Evolutionary conservation across 2,329 filamentous ascomycete species (phyloP).

Genomic region (Fusarium citri): DNA sequence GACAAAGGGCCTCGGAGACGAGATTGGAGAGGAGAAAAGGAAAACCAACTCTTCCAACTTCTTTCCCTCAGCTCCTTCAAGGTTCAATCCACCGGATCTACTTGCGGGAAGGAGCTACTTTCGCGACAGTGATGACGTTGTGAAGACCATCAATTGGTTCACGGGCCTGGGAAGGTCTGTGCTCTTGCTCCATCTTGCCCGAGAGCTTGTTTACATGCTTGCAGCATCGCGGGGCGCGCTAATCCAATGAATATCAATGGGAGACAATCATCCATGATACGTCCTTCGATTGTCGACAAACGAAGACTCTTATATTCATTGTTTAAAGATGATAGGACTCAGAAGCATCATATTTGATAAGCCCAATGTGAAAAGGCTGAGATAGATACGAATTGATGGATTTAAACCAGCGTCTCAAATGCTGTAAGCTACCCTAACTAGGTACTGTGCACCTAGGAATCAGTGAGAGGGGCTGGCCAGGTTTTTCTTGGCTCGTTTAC

Average conservation of each 20-base stretch:
- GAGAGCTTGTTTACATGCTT: constrained; percentile 32
- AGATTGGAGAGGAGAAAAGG: constrained; percentile 1
- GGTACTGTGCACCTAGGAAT: not conserved
- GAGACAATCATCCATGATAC: constrained; percentile 1
- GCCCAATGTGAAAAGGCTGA: not conserved
- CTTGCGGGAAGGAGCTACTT: constrained; percentile 31
- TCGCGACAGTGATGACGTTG: constrained; percentile 34
- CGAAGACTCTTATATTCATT: not conserved
- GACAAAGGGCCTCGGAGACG: constrained; percentile 1
- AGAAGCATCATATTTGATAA: too few species aligned
- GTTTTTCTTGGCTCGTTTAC: constrained; percentile 29
- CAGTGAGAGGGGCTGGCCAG: constrained; percentile 22
- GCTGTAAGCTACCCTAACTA: constrained; percentile 4
- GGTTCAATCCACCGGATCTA: constrained; percentile 27
- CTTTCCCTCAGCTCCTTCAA: constrained; percentile 26
- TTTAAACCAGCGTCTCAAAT: constrained; percentile 3
- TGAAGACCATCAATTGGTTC: constrained; percentile 28
- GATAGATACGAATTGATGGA: not conserved
- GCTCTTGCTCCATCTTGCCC: constrained; percentile 18
- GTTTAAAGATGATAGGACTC: not conserved
- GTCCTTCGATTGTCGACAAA: not conserved
- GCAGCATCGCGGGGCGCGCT: constrained; percentile 19
- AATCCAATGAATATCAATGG: not conserved
- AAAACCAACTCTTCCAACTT: constrained; percentile 23
- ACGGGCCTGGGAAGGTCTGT: constrained; percentile 18